Base-by-base conservation (phyloP, 352 stramenopile species). In the Thalassiosira exigua region DNA sequence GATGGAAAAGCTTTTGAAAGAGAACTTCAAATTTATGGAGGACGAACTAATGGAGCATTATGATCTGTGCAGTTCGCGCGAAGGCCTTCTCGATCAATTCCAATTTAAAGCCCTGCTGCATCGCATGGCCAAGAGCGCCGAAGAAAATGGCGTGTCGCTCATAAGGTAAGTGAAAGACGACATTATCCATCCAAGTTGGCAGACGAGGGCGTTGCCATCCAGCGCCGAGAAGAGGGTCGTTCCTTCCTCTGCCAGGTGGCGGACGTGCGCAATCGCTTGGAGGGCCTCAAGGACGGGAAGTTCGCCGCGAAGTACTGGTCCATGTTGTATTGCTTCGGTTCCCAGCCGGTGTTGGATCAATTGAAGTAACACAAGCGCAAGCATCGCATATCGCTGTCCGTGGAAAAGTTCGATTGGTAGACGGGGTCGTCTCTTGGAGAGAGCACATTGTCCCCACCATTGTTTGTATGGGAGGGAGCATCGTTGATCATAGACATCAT, bases 291-390 rank as follows among this genome's bases (percentile, higher is more conserved):
- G n/a, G 36, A 75, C 22, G 73, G 73, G 32, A 77, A 82, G 52
- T 74, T 59, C 60, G 44, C 52, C 2, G 62, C 71, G 24, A 82
- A 82, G 50, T 72, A 82, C 41, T 79, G 75, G 75, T 69, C 54
- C 1, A 66, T 83, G 51, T 52, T 83, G 42, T 83, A 83, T 36
- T 83, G 75, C 53, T 67, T 67, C 9, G 75, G 75, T 4, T 71
- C 67, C 4, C 24, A 73, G n/a, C 29, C 54, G 33, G 61, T 83
- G 32, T 39, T 70, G 24, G 29, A 56, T 21, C 32, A 74, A 53
- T 53, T 83, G 17, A 50, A 62, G 24, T 24, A 70, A 41, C 36
- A 36, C 11, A 54, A 33, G 58, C 22, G 39, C 1, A 54, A 68
- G 26, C 30, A 27, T 22, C 32, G 58, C n/a, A 68, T 68, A 27